These are phyloP conservation scores for Sporothrix globosa DNA, from an alignment of 2,329 filamentous ascomycete genomes.

Conservation along the genomic window DNA sequence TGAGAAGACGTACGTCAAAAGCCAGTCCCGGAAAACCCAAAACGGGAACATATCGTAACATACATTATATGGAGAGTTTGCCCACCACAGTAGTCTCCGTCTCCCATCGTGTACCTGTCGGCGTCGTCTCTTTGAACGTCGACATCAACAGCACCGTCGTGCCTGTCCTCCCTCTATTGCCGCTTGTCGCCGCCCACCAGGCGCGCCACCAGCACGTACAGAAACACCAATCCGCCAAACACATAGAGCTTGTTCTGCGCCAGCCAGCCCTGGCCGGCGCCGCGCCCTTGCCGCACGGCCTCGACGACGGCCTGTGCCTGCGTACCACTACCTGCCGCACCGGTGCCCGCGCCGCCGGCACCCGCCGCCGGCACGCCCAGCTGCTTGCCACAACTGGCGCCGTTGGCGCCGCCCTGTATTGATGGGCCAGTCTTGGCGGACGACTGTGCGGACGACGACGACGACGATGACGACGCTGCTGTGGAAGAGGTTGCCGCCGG, in stretches of 20 bases:
- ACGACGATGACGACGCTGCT: background rate
- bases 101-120: background rate
- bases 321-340: conserved; percentile 58
- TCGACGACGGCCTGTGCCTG: conserved; percentile 75
- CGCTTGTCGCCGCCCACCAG: conserved; percentile 57
- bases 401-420: background rate
- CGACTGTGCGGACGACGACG: too few relatives aligned
- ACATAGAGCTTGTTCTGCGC: conserved; percentile 77
- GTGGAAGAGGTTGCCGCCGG: background rate
- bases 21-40: background rate
- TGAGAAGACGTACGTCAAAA: background rate
- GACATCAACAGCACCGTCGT: too few relatives aligned
- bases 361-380: conserved; percentile 62
- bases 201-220: conserved; percentile 81
- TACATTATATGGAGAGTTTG: conserved; percentile 4
- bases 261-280: conserved; percentile 82
- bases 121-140: background rate
- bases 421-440: background rate
- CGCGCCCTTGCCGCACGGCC: conserved; percentile 71
- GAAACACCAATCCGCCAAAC: conserved; percentile 69
- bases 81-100: background rate
- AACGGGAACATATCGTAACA: conserved; percentile 21
- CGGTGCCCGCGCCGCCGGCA: conserved; percentile 41
- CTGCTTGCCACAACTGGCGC: conserved; percentile 52
- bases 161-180: background rate